Conservation (phyloP, 352 stramenopile species). For the Globisporangium camurandrum region DNA sequence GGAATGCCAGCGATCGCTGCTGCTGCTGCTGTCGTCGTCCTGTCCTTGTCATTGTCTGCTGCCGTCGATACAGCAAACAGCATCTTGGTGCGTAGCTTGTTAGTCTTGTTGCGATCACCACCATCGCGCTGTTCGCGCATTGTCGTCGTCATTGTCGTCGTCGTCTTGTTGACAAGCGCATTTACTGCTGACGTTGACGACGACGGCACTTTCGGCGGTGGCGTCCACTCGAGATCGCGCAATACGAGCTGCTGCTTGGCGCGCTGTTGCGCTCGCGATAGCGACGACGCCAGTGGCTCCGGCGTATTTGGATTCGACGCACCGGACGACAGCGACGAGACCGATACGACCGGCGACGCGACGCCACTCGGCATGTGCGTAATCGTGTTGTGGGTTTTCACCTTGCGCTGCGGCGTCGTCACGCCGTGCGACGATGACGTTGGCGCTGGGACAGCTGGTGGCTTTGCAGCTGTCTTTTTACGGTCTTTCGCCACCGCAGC, state of each 20-base stretch:
- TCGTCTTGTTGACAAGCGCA: constrained; percentile 1
- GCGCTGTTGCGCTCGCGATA: constrained; percentile 27
- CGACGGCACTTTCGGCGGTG: constrained; percentile 11
- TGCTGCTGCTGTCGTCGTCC: neutral
- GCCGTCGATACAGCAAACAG: constrained; percentile 1
- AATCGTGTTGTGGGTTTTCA: neutral
- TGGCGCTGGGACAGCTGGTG: neutral
- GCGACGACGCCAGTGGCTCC: constrained; percentile 21
- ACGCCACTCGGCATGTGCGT: constrained; percentile 19
- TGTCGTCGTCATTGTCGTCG: constrained; percentile 7
- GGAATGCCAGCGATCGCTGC: neutral
- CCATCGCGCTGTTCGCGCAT: constrained; percentile 3
- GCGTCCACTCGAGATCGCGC: constrained; percentile 55
- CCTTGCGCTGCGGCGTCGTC: constrained; percentile 30
- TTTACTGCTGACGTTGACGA: neutral
- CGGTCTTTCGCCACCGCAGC: neutral
- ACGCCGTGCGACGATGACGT: constrained; percentile 9
- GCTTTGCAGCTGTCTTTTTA: constrained; percentile 1
- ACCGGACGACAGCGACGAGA: constrained; percentile 46
- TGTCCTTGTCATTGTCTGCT: neutral
- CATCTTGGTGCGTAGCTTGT: constrained; percentile 1
- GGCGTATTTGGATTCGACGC: constrained; percentile 66
- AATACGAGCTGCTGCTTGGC: constrained; percentile 30
- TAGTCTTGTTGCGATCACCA: constrained; percentile 7
- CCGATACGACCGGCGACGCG: constrained; percentile 60